phyloP scores from a whole-genome alignment of 1,139 yeast species.

The Scheffersomyces illinoinensis region DNA sequence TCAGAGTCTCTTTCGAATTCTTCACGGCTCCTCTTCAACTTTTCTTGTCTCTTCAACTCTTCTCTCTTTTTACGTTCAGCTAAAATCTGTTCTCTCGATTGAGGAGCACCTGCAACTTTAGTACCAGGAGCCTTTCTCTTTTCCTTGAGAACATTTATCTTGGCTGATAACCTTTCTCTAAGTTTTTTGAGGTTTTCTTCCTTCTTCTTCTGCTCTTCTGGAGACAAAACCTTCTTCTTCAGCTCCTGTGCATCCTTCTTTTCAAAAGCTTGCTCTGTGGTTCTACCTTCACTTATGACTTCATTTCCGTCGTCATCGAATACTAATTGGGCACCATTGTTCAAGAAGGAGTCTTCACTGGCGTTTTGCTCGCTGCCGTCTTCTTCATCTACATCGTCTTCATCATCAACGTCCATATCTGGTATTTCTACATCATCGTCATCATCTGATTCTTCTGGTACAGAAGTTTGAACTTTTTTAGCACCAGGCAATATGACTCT shows the following conservation, averaged over 20 bases:
- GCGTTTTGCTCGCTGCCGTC: slow-evolving; percentile 9
- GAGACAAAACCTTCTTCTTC: slow-evolving; percentile 29
- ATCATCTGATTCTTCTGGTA: slow-evolving; percentile 12
- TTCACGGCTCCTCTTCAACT: slow-evolving; percentile 32
- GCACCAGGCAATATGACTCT: slow-evolving; percentile 57
- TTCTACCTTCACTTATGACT: slow-evolving; percentile 21
- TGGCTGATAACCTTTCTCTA: slow-evolving; percentile 69
- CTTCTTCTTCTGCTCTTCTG: slow-evolving; percentile 50
- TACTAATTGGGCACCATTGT: slow-evolving; percentile 48
- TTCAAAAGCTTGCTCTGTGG: slow-evolving; percentile 11
- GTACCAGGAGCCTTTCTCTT: slow-evolving; percentile 93
- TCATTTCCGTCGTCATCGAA: slow-evolving; percentile 83
- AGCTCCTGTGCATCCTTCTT: slow-evolving; percentile 13
- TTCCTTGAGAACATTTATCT: slow-evolving; percentile 68
- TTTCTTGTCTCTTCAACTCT: slow-evolving; percentile 36
- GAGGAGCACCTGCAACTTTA: slow-evolving; percentile 75
- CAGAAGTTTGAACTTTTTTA: slow-evolving; percentile 9
- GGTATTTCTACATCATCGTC: slow-evolving; percentile 2
- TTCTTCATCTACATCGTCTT: slow-evolving; percentile 8
- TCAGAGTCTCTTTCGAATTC: slow-evolving; percentile 34
- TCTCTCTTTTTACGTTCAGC: slow-evolving; percentile 53
- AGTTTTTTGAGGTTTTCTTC: slow-evolving; percentile 63
- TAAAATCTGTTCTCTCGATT: slow-evolving; percentile 73
- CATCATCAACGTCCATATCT: slow-evolving; percentile 13
- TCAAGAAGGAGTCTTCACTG: slow-evolving; percentile 15